These are phyloP conservation scores for Crithidia sp. DNA, from an alignment of 208 protist genomes.

Conservation along the genomic window DNA sequence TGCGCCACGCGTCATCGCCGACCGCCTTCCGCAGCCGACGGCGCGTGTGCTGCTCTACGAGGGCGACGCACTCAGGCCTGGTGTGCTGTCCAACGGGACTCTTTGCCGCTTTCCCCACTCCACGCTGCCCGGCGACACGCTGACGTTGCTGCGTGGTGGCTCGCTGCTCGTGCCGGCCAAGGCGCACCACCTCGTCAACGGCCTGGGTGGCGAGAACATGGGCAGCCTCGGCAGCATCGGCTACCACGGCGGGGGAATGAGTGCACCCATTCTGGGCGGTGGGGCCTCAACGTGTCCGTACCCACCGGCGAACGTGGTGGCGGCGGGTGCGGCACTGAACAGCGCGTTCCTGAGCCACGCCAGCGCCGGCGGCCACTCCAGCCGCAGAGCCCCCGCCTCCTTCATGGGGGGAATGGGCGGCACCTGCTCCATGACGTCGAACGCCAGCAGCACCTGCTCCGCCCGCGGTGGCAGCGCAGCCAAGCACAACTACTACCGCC, in stretches of 20 bases:
- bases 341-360: constrained; percentile 9
- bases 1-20: constrained; percentile 4
- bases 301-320: not conserved
- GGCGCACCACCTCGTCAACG: constrained; percentile 7
- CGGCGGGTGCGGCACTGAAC: constrained; percentile 15
- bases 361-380: not conserved
- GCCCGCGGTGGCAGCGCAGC: constrained; percentile 13
- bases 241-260: not conserved
- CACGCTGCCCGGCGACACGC: constrained; percentile 7
- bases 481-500: constrained; percentile 45
- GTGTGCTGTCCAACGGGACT: constrained; percentile 61
- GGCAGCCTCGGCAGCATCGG: not conserved
- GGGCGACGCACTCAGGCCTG: constrained; percentile 53
- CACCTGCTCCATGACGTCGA: constrained; percentile 26
- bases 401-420: not conserved
- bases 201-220: constrained; percentile 2
- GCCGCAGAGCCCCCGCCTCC: not conserved
- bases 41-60: constrained; percentile 62
- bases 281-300: constrained; percentile 7
- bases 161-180: not conserved
- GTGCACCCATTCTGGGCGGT: not conserved
- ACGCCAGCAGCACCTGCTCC: constrained; percentile 18
- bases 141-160: constrained; percentile 20
- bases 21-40: constrained; percentile 28
- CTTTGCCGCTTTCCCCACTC: constrained; percentile 47